A percentile compares a stretch with the other conserved stretches of the same genome.
Conservation (phyloP, 2,329 filamentous ascomycete species). For the Diaporthe aspalathi region DNA sequence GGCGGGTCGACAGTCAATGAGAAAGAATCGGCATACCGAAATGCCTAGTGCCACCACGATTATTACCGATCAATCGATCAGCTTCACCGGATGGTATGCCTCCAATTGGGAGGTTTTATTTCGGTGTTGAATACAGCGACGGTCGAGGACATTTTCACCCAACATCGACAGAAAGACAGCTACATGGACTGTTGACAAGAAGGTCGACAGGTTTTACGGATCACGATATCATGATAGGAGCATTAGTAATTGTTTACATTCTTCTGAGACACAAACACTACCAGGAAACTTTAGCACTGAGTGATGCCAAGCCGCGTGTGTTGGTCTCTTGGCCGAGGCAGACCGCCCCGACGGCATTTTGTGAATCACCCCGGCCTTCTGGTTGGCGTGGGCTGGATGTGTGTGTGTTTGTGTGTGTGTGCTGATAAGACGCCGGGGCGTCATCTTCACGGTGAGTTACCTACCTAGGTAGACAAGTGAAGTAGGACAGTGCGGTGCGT, state of each 20-base stretch:
- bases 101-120: neutral
- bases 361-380: neutral
- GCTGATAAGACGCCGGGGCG: too few species aligned
- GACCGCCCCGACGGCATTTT: neutral
- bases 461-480: too few species aligned
- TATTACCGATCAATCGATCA: neutral
- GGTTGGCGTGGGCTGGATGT: neutral
- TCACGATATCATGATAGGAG: slow-evolving; percentile 34
- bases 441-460: neutral
- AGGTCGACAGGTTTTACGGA: slow-evolving; percentile 23
- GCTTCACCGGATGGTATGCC: neutral
- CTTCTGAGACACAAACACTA: slow-evolving; percentile 9
- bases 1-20: neutral
- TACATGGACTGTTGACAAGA: neutral
- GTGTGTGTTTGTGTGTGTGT: too few species aligned
- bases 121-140: neutral
- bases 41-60: neutral
- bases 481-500: neutral
- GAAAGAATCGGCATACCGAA: neutral
- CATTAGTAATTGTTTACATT: slow-evolving; percentile 34
- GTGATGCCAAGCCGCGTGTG: slow-evolving; percentile 1
- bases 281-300: neutral
- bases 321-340: neutral
- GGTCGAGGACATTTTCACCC: neutral
- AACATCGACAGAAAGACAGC: slow-evolving; percentile 6